phyloP scores from a whole-genome alignment of 2,329 filamentous ascomycete genomes.

The Colletotrichum navitas region DNA sequence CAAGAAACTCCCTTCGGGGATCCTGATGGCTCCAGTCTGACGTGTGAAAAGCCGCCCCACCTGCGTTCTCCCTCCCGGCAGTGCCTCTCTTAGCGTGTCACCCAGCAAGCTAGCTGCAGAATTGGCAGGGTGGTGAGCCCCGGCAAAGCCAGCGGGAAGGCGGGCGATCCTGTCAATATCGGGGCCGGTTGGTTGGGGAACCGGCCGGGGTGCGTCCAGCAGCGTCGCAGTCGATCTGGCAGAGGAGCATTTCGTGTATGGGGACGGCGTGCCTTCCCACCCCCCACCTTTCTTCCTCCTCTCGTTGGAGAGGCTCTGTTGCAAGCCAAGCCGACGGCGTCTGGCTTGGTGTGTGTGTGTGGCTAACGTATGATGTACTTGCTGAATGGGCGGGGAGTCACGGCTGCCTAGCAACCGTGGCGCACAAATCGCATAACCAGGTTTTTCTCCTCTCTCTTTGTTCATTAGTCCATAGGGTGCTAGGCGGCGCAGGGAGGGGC shows the following conservation, averaged over 20 bases:
- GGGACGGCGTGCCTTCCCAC: neutral
- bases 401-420: slow-evolving; percentile 30
- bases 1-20: slow-evolving; percentile 13
- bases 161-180: slow-evolving; percentile 31
- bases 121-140: neutral
- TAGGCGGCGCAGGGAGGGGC: neutral
- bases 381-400: slow-evolving; percentile 14
- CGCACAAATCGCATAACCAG: neutral
- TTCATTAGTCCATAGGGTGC: too few relatives aligned
- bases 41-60: slow-evolving; percentile 25
- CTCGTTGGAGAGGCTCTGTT: slow-evolving; percentile 6
- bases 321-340: slow-evolving; percentile 1
- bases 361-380: neutral
- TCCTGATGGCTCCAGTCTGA: slow-evolving; percentile 35
- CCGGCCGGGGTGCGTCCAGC: neutral
- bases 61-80: neutral
- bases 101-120: neutral
- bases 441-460: neutral
- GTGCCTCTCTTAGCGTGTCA: neutral
- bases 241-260: neutral
- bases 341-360: neutral
- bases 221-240: slow-evolving; percentile 20
- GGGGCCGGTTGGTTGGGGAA: slow-evolving; percentile 15
- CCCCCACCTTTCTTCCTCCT: neutral
- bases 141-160: neutral